Conservation (phyloP, 257 asterid genomes). For the Fraxinus cuspidata region DNA sequence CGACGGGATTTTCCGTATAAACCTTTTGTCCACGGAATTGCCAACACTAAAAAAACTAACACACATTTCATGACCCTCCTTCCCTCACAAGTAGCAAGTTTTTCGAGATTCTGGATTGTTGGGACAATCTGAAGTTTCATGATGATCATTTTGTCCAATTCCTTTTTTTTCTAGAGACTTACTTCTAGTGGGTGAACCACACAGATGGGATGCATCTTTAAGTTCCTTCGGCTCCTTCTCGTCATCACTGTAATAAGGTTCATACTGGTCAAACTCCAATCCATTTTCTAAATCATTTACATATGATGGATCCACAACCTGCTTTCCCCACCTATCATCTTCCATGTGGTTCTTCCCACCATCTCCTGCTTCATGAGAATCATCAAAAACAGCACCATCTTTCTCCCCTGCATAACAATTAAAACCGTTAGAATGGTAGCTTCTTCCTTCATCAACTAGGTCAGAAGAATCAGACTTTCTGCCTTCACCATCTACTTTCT, state of each 20-base stretch:
- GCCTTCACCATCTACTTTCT: slow-evolving; percentile 24
- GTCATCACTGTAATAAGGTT: slow-evolving; percentile 44
- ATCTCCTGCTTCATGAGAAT: slow-evolving; percentile 27
- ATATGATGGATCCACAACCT: slow-evolving; percentile 30
- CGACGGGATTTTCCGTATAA: no score
- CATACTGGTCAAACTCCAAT: slow-evolving; percentile 56
- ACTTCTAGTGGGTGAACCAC: slow-evolving; percentile 20
- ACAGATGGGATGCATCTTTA: slow-evolving; percentile 16
- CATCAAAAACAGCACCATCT: slow-evolving; percentile 19
- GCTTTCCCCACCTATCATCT: slow-evolving; percentile 50
- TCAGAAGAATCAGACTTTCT: slow-evolving; percentile 32
- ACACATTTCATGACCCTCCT: slow-evolving; percentile 25
- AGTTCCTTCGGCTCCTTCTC: slow-evolving; percentile 34
- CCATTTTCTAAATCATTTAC: slow-evolving; percentile 33
- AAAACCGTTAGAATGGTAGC: slow-evolving; percentile 20
- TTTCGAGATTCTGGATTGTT: not conserved
- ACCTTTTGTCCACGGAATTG: no score
- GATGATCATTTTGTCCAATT: slow-evolving; percentile 20
- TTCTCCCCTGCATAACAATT: slow-evolving; percentile 25
- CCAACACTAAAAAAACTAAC: no score
- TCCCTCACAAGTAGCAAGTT: slow-evolving; percentile 26
- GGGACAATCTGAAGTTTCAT: not conserved
- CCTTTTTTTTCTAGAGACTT: slow-evolving; percentile 31
- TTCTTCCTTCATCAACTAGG: slow-evolving; percentile 30
- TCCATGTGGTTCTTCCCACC: slow-evolving; percentile 31